Evolutionary conservation across 116 monocot species (phyloP), one percentile per base, ranked within the genome.

Genomic region (Cymodocea nodosa): DNA sequence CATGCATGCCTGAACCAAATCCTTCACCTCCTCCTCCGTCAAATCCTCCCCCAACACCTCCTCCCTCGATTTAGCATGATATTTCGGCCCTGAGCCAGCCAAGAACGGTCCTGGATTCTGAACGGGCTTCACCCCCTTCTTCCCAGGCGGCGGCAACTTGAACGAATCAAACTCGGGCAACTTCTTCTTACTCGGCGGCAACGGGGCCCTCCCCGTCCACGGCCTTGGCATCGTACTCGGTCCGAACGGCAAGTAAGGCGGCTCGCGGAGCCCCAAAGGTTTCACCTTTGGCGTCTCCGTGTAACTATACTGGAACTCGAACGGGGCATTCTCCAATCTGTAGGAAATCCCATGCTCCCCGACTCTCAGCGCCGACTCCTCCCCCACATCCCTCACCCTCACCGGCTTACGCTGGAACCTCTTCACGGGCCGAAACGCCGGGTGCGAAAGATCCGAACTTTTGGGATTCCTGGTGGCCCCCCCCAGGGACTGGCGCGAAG

Each of bases 261-360:
- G 78, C 77, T 99, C 98, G 57, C 98, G 71, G 12, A 92, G 73
- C 9, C 83, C 92, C 75, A 98, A 40, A 8, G 92, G 98, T 67
- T 77, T 83, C 68, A 78, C 82, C 79, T 83, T 86, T 13, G 98
- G 98, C 6, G 92, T 86, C 77, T 99, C 98, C 2, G 98, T 98
- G 79, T 98, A 98, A 53, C 92, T 92, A 51, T 92, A 98, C 72
- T 89, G 89, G 76, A 92, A 98, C 71, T 92, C 92, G 65, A 98
- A 98, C 0, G 98, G 98, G 15, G 92, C 89, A 37, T 75, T 65
- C 23, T 83, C 67, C 12, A 98, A 36, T 58, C 30, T 82, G 55
- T 92, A 98, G 2, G 86, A 19, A 23, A 95, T 23, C 9, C 95
- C 95, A 12, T 75, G 79, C 23, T 90, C 90, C 35, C 82, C 74